Percentiles rank a stretch among this genome's conserved stretches.
phyloP scores from a whole-genome alignment of 2,329 filamentous ascomycete species.

The Penicillium hesseltinei region DNA sequence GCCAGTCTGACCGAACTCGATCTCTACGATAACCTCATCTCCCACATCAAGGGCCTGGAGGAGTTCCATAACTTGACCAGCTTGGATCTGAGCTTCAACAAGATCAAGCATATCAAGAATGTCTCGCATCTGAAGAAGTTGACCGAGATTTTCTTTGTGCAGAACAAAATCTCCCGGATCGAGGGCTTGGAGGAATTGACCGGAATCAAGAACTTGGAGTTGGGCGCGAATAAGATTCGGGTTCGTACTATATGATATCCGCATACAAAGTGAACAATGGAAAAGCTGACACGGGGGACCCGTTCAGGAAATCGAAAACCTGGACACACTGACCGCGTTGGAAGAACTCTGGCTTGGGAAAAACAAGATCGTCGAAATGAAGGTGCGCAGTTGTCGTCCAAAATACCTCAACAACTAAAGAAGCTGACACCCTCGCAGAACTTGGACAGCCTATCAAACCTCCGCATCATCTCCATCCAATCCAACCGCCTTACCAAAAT shows the following conservation, averaged over 20 bases:
- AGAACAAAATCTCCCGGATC: conserved; percentile 88
- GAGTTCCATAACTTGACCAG: conserved; percentile 70
- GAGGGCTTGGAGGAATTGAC: conserved; percentile 76
- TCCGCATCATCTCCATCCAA: conserved; percentile 89
- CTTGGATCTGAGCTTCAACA: conserved; percentile 96
- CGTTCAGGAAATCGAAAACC: conserved; percentile 70
- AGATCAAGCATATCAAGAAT: conserved; percentile 97
- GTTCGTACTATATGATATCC: conserved; percentile 31
- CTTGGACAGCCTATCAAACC: conserved; percentile 69
- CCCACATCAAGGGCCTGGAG: conserved; percentile 81
- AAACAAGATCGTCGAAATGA: conserved; percentile 89
- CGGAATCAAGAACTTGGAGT: conserved; percentile 77
- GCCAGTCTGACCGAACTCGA: conserved; percentile 77
- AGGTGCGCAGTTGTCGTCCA: conserved; percentile 39
- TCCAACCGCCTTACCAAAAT: conserved; percentile 86
- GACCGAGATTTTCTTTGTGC: conserved; percentile 84
- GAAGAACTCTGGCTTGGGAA: conserved; percentile 92
- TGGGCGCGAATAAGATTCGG: conserved; percentile 88
- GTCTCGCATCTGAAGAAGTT: conserved; percentile 74
- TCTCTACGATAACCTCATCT: conserved; percentile 93
- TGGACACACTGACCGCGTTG: conserved; percentile 73
- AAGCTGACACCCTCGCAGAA: conserved; percentile 44
- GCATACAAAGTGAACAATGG: not conserved
- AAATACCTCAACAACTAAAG: not conserved
- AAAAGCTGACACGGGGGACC: conserved; percentile 6